Percentiles rank a stretch among this genome's conserved stretches.
These are phyloP conservation scores for Crataegus laevigata DNA, from an alignment of 306 rosid genomes.

Conservation along the genomic window DNA sequence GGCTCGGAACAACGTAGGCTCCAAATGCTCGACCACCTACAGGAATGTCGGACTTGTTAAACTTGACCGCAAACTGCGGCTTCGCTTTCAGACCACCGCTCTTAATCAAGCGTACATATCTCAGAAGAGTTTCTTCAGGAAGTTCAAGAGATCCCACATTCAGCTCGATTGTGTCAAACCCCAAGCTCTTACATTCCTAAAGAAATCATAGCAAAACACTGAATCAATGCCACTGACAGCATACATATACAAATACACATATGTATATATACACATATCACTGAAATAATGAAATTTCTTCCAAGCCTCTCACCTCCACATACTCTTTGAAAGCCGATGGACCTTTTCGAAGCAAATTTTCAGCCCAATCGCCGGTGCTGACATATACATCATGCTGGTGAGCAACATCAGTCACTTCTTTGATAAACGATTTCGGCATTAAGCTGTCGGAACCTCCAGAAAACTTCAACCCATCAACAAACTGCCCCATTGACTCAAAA, in stretches of 20 bases:
- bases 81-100: slow-evolving; percentile 68
- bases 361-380: slow-evolving; percentile 94
- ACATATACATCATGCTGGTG: slow-evolving; percentile 76
- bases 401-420: slow-evolving; percentile 69
- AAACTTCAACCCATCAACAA: slow-evolving; percentile 83
- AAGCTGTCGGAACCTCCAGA: slow-evolving; percentile 79
- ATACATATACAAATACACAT: not conserved
- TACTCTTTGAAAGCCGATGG: slow-evolving; percentile 68
- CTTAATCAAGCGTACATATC: slow-evolving; percentile 71
- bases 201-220: not conserved
- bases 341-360: slow-evolving; percentile 54
- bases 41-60: slow-evolving; percentile 75
- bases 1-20: slow-evolving; percentile 57
- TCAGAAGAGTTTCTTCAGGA: slow-evolving; percentile 80
- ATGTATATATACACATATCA: not conserved
- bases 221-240: not conserved
- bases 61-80: slow-evolving; percentile 70
- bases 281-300: not conserved
- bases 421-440: slow-evolving; percentile 58
- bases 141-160: slow-evolving; percentile 61
- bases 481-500: slow-evolving; percentile 70
- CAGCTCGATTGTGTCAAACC: slow-evolving; percentile 77
- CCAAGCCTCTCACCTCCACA: slow-evolving; percentile 49
- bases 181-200: slow-evolving; percentile 85
- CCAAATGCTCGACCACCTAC: slow-evolving; percentile 70